Evolutionary conservation across 1,284 basidiomycete genomes (phyloP), one percentile per base, ranked within the genome.

Genomic region (Trichosporon ovoides): DNA sequence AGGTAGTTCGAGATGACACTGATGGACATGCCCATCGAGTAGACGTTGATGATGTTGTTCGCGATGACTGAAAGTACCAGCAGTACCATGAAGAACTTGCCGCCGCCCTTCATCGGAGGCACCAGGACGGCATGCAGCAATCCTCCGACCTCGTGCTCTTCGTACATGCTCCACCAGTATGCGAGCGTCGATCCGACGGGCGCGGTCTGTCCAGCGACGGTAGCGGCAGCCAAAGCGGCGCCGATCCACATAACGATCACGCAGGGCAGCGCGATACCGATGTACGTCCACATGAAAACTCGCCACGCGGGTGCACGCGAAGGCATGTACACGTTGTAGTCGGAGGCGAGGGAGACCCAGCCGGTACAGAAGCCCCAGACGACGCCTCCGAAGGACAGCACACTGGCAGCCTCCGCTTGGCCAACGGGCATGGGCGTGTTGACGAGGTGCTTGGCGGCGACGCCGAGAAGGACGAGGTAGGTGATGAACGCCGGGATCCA

Each of bases 401-500:
- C 66, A n/a, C n/a, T 50, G 14, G 73, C 70, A 0, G 71, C 70
- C 56, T 73, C 74, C 3, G 65, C 65, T 16, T 58, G 64, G 3
- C 76, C 77, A 18, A 59, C 52, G 10, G 57, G 61, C 72, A 69
- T 68, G 9, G 69, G 70, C 20, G 53, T 20, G 55, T 67, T 68
- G 51, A 66, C 65, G 54, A 74, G 61, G 55, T 67, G 60, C 59
- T 70, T 68, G 37, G 69, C 71, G 7, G 64, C 51, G 22, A 72
- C 62, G 37, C 71, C 72, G 48, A 74, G 61, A 16, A 74, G 52
- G 55, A 72, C 74, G 54, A 76, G 34, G 67, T 77, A 77, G 55
- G 76, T 70, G 64, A 76, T 68, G 34, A 75, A 62, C 18, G 79
- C 77, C 20, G 80, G 80, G 19, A 79, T 64, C 72, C 78, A 81